Evolutionary conservation across 2,329 filamentous ascomycete species (phyloP).

Genomic region (Pseudogymnoascus sp.): DNA sequence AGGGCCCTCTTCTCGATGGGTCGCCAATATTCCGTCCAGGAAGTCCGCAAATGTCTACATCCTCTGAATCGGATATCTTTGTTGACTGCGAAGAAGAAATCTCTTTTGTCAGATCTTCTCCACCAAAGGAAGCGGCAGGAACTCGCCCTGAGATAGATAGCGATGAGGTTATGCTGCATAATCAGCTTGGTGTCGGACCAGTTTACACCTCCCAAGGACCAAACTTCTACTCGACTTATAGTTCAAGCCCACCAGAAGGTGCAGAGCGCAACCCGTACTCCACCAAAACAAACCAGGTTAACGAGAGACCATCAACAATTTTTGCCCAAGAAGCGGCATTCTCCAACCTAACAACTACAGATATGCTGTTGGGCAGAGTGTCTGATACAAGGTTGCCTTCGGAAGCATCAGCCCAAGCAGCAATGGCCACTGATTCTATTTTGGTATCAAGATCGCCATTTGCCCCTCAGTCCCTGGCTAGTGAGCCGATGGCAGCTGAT

Average conservation of each 20-base stretch:
- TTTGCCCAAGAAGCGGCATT: background rate
- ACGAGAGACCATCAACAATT: too few relatives aligned
- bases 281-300: background rate
- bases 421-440: background rate
- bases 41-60: background rate
- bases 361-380: background rate
- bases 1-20: background rate
- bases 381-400: background rate
- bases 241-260: background rate
- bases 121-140: background rate
- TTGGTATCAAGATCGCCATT: background rate
- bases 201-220: background rate
- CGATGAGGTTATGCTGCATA: background rate
- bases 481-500: background rate
- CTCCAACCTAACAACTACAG: background rate
- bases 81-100: constrained; percentile 1
- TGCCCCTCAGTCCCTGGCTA: background rate
- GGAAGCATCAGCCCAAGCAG: background rate
- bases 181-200: background rate
- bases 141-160: too few relatives aligned
- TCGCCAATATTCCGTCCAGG: background rate
- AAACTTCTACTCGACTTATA: background rate
- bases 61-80: background rate
- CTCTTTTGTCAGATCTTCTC: background rate
- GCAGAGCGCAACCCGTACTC: background rate